Base-by-base conservation (phyloP, 1,284 basidiomycete species). In the Ceratobasidium sp. region DNA sequence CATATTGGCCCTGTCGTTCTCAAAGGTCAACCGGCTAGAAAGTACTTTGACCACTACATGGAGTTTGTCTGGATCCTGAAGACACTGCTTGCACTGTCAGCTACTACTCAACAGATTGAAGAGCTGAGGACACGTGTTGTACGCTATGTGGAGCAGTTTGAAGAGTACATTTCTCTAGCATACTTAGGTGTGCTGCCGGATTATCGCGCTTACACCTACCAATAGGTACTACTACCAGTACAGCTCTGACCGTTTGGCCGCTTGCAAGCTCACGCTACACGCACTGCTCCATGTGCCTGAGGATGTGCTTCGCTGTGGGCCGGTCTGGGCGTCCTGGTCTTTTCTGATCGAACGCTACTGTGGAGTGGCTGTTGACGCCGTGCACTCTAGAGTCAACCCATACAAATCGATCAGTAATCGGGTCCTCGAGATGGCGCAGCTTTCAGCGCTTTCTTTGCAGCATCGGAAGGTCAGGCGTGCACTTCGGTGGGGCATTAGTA, bases 31-130 rank as follows among this genome's bases (percentile, higher is more conserved):
- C 81, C 82, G 41, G 81, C 81, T 8, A 61, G 81, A 3, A 79
- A 78, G 53, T 86, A 84, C 73, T 86, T 84, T 75, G 74, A 79
- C 0, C 85, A 87, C 76, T 86, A 86, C 75, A 61, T 85, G 2
- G 16, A 78, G 0, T 80, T 87, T 0, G 83, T 86, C 22, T 53
- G 75, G 1, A 79, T 86, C 0, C 74, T 86, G 37, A 81, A 81
- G n/a, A n/a, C n/a, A n/a, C n/a, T n/a, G n/a, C n/a, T n/a, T n/a
- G n/a, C n/a, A n/a, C n/a, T n/a, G n/a, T n/a, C n/a, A n/a, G n/a
- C n/a, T n/a, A n/a, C n/a, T n/a, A n/a, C n/a, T n/a, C n/a, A n/a
- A n/a, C n/a, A n/a, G n/a, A n/a, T n/a, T n/a, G n/a, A n/a, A n/a
- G n/a, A n/a, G n/a, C n/a, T n/a, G n/a, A n/a, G n/a, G n/a, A n/a